phyloP scores from a whole-genome alignment of 2,329 filamentous ascomycete species.

The Knufia petricola region DNA sequence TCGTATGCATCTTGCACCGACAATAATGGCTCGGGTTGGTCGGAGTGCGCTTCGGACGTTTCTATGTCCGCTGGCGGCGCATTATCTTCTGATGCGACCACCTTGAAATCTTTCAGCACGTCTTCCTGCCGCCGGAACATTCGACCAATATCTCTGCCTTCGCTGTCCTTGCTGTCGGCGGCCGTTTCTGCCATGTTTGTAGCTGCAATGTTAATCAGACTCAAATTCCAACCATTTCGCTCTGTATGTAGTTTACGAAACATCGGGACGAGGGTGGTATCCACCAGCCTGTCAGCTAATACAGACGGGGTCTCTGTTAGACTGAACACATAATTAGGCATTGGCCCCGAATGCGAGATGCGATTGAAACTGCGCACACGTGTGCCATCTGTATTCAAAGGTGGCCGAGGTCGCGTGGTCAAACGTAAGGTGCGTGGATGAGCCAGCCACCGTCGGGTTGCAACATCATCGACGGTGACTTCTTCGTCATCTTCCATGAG shows the following conservation, averaged over 20 bases:
- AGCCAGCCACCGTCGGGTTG: conserved; percentile 55
- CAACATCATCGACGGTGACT: neutral
- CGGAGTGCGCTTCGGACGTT: neutral
- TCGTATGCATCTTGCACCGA: neutral
- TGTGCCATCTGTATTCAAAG: conserved; percentile 43
- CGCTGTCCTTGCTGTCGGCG: conserved; percentile 41
- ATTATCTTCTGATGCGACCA: conserved; percentile 22
- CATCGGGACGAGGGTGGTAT: conserved; percentile 58
- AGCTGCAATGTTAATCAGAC: conserved; percentile 76
- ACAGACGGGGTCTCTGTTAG: conserved; percentile 48
- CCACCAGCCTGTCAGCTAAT: conserved; percentile 59
- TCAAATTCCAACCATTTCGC: conserved; percentile 64
- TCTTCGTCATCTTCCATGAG: conserved; percentile 48
- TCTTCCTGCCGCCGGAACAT: conserved; percentile 75
- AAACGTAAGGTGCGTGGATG: conserved; percentile 73
- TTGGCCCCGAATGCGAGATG: conserved; percentile 62
- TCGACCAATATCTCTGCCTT: conserved; percentile 65
- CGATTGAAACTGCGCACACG: conserved; percentile 55
- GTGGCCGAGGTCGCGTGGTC: conserved; percentile 57
- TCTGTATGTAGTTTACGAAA: conserved; percentile 66
- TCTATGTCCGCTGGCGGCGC: neutral
- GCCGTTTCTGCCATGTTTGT: conserved; percentile 66
- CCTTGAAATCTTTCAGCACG: conserved; percentile 57
- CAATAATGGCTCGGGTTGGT: neutral
- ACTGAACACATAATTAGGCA: conserved; percentile 66